Evolutionary conservation across 805 yeast species (phyloP).

Genomic region (Jamesozyma hellenica): DNA sequence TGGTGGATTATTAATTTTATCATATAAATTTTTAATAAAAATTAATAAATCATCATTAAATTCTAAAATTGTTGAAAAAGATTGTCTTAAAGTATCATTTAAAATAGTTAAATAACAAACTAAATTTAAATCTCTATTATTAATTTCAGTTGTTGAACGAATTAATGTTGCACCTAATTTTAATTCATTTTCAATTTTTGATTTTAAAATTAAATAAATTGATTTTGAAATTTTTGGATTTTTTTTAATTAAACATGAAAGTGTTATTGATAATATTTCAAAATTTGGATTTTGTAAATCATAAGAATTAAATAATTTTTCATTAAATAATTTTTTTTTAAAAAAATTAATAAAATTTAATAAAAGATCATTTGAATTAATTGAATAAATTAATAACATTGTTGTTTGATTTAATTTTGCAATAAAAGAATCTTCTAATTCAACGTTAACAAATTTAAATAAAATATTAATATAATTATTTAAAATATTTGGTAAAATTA

Average conservation of each 20-base stretch:
- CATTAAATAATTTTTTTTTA: conserved; percentile 34
- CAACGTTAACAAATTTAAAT: conserved; percentile 52
- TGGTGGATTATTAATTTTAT: conserved; percentile 38
- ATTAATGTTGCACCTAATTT: conserved; percentile 71
- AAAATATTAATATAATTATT: conserved; percentile 49
- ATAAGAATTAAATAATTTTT: conserved; percentile 43
- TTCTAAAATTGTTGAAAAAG: conserved; percentile 41
- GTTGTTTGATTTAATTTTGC: conserved; percentile 38
- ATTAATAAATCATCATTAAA: conserved; percentile 38
- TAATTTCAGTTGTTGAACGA: conserved; percentile 55
- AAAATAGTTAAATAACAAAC: conserved; percentile 62
- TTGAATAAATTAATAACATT: conserved; percentile 44
- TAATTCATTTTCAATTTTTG: conserved; percentile 55
- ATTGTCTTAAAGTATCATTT: conserved; percentile 61
- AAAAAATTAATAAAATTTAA: conserved; percentile 37
- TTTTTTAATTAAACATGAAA: conserved; percentile 62
- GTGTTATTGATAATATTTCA: conserved; percentile 58
- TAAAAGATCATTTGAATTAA: conserved; percentile 39
- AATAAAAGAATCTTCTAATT: conserved; percentile 30
- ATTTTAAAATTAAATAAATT: conserved; percentile 21
- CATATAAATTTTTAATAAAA: conserved; percentile 23
- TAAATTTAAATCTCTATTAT: conserved; percentile 66
- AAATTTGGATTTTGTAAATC: conserved; percentile 42
- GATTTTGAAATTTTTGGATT: conserved; percentile 28
- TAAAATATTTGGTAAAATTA: conserved; percentile 54